Evolutionary conservation across 306 rosid genomes (phyloP).

Genomic region (Fragaria ananassa): DNA sequence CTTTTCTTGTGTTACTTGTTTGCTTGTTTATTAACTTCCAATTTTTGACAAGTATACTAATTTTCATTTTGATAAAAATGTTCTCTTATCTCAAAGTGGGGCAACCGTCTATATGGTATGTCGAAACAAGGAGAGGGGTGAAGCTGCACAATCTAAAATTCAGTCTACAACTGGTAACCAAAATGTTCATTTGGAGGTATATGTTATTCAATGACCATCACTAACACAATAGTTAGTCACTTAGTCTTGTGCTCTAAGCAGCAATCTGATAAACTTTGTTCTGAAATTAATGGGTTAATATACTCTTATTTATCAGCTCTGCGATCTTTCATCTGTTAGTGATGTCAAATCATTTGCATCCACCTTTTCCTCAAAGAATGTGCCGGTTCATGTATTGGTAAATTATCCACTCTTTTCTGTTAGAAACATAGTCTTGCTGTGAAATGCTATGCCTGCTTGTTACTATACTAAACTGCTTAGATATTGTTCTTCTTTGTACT

Average conservation of each 20-base stretch:
- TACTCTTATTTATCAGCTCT: constrained; percentile 53
- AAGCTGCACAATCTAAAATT: constrained; percentile 77
- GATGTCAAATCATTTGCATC: constrained; percentile 69
- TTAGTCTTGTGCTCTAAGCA: not conserved
- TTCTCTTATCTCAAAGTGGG: constrained; percentile 46
- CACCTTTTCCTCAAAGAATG: constrained; percentile 55
- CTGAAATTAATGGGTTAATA: constrained; percentile 26
- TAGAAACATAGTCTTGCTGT: constrained; percentile 8
- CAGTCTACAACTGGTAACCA: constrained; percentile 66
- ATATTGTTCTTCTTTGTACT: not conserved
- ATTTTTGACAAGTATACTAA: not conserved
- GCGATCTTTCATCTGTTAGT: constrained; percentile 76
- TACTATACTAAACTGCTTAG: not conserved
- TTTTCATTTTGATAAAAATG: not conserved
- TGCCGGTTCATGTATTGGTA: constrained; percentile 85
- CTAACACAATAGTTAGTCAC: not conserved
- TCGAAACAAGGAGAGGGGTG: constrained; percentile 84
- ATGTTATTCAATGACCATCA: not conserved
- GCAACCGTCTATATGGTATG: constrained; percentile 82
- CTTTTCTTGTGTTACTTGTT: constrained; percentile 24
- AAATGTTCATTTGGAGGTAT: constrained; percentile 81
- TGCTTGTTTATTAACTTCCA: not conserved
- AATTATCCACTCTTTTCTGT: not conserved
- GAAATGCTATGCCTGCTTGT: not conserved
- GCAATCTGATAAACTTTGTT: not conserved